phyloP scores from a whole-genome alignment of 1,139 yeast species.

The Pichia sp. region DNA sequence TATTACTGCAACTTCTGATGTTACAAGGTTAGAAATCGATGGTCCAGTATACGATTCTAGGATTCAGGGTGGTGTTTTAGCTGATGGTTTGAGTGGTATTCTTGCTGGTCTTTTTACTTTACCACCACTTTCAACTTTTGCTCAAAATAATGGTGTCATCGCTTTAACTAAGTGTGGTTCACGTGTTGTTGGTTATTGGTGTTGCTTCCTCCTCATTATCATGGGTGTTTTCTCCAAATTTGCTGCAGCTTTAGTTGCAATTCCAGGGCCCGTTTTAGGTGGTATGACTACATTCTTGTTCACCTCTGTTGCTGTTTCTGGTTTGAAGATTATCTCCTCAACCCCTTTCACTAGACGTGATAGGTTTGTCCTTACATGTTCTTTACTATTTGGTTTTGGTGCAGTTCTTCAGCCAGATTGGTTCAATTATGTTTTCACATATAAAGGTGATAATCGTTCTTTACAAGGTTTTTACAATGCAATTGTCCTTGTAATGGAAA shows the following conservation, averaged over 20 bases:
- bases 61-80: constrained; percentile 85
- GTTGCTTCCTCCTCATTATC: constrained; percentile 70
- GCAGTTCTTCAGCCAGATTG: constrained; percentile 68
- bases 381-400: constrained; percentile 73
- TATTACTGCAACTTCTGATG: constrained; percentile 87
- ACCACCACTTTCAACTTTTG: constrained; percentile 83
- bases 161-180: constrained; percentile 86
- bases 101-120: constrained; percentile 67
- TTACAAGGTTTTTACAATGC: constrained; percentile 73
- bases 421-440: constrained; percentile 72
- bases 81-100: constrained; percentile 69
- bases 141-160: constrained; percentile 91
- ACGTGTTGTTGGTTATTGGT: constrained; percentile 80
- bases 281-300: constrained; percentile 90
- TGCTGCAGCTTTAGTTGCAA: constrained; percentile 81
- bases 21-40: constrained; percentile 73
- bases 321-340: constrained; percentile 69
- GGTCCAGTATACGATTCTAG: constrained; percentile 76
- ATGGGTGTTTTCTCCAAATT: constrained; percentile 88
- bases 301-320: constrained; percentile 84
- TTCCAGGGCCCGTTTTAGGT: constrained; percentile 79
- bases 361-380: constrained; percentile 71
- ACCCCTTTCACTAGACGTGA: constrained; percentile 81
- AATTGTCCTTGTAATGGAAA: constrained; percentile 73
- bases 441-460: constrained; percentile 56